Evolutionary conservation across 768 basidiomycete species (phyloP).

Genomic region (Suillus ampliporus): DNA sequence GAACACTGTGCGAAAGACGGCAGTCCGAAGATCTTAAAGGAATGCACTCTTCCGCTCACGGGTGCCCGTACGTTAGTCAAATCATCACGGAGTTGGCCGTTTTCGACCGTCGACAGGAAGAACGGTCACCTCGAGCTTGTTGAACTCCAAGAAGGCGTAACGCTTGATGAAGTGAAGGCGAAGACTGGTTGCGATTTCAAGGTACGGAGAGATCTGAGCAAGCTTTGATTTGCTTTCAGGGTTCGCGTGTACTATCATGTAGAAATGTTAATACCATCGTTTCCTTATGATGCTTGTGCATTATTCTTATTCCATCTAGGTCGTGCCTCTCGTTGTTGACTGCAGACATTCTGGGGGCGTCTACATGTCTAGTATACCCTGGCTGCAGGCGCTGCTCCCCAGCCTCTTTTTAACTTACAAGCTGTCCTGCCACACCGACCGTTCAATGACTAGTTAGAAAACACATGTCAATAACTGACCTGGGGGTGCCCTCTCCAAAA

Average conservation of each 20-base stretch:
- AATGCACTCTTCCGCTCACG: slow-evolving; percentile 86
- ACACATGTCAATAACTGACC: no score
- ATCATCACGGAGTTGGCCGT: slow-evolving; percentile 94
- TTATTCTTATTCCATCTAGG: neutral
- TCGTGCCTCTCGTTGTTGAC: no score
- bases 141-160: slow-evolving; percentile 84
- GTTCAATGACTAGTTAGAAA: no score
- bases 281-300: neutral
- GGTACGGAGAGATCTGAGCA: slow-evolving; percentile 56
- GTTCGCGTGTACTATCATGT: slow-evolving; percentile 17
- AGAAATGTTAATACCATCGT: neutral
- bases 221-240: slow-evolving; percentile 41
- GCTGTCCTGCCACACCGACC: no score
- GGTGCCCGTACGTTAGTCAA: slow-evolving; percentile 88
- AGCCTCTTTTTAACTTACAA: no score
- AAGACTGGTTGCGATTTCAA: slow-evolving; percentile 90
- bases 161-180: slow-evolving; percentile 80
- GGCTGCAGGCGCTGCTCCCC: no score
- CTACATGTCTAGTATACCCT: no score
- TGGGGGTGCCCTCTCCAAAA: no score
- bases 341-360: no score
- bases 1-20: slow-evolving; percentile 93
- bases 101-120: slow-evolving; percentile 83
- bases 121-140: slow-evolving; percentile 74
- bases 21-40: slow-evolving; percentile 82